Conservation (phyloP, 2,329 filamentous ascomycete genomes). For the Calonectria montana region DNA sequence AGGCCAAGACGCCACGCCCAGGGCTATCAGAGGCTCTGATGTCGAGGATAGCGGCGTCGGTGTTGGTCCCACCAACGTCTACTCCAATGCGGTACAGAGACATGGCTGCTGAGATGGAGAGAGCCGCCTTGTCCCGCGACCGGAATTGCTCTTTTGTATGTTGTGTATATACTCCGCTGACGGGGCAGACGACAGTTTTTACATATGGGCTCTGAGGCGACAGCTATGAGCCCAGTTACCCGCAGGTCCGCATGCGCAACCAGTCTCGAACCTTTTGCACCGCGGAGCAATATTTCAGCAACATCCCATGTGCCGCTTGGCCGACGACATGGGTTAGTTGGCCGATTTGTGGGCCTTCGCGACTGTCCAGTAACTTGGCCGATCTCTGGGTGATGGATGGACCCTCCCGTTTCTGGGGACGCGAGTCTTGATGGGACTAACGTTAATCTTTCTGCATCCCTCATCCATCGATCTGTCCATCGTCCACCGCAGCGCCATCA, state of each 20-base stretch:
- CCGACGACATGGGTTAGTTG: constrained; percentile 12
- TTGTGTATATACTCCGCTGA: not conserved
- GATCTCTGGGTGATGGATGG: not conserved
- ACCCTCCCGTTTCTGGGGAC: not conserved
- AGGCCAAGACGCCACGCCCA: constrained; percentile 56
- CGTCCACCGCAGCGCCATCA: not conserved
- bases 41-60: constrained; percentile 59
- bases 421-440: not conserved
- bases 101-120: constrained; percentile 37
- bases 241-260: not conserved
- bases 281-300: not conserved
- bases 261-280: not conserved
- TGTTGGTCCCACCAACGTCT: constrained; percentile 55
- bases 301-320: constrained; percentile 4
- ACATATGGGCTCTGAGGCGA: not conserved
- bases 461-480: not conserved
- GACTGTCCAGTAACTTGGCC: constrained; percentile 15
- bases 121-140: not conserved
- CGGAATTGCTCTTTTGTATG: not conserved
- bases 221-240: constrained; percentile 1
- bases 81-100: constrained; percentile 57
- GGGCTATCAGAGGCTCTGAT: constrained; percentile 48
- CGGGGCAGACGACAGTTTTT: not conserved
- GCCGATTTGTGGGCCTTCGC: constrained; percentile 10
- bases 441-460: not conserved